These are phyloP conservation scores for Fusarium zealandicum DNA, from an alignment of 2,329 filamentous ascomycete genomes.

Conservation along the genomic window DNA sequence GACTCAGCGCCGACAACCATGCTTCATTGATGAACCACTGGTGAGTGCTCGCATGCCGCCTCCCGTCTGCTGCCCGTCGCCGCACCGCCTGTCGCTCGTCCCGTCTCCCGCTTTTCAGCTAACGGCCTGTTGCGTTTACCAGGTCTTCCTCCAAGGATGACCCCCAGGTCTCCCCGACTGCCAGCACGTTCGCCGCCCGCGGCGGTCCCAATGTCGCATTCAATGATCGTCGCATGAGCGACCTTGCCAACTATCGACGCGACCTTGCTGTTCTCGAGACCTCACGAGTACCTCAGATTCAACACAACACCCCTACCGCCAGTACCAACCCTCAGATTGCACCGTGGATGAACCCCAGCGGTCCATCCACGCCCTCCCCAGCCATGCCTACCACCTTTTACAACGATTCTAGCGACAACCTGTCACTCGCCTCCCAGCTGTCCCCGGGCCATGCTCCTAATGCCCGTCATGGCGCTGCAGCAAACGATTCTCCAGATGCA, in stretches of 20 bases:
- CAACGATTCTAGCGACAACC: slow-evolving; percentile 77
- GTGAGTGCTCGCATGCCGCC: slow-evolving; percentile 35
- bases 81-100: too few relatives aligned
- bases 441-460: slow-evolving; percentile 69
- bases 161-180: slow-evolving; percentile 58
- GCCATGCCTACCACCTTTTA: slow-evolving; percentile 68
- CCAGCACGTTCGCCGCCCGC: slow-evolving; percentile 54
- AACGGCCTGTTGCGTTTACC: slow-evolving; percentile 29
- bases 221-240: slow-evolving; percentile 63
- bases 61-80: slow-evolving; percentile 20
- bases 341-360: slow-evolving; percentile 64
- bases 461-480: slow-evolving; percentile 48
- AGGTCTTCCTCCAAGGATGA: slow-evolving; percentile 48
- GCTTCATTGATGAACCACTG: slow-evolving; percentile 38
- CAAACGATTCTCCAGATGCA: slow-evolving; percentile 68
- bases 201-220: slow-evolving; percentile 52
- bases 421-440: slow-evolving; percentile 68
- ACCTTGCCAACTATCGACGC: slow-evolving; percentile 74
- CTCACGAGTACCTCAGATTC: slow-evolving; percentile 66
- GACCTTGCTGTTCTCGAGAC: slow-evolving; percentile 74
- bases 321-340: slow-evolving; percentile 61
- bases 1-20: slow-evolving; percentile 38
- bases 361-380: slow-evolving; percentile 47
- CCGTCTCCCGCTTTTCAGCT: slow-evolving; percentile 20
- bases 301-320: slow-evolving; percentile 59